Evolutionary conservation across 2,329 filamentous ascomycete species (phyloP), one percentile per base, ranked within the genome.

Genomic region (Cladosporium sp.): DNA sequence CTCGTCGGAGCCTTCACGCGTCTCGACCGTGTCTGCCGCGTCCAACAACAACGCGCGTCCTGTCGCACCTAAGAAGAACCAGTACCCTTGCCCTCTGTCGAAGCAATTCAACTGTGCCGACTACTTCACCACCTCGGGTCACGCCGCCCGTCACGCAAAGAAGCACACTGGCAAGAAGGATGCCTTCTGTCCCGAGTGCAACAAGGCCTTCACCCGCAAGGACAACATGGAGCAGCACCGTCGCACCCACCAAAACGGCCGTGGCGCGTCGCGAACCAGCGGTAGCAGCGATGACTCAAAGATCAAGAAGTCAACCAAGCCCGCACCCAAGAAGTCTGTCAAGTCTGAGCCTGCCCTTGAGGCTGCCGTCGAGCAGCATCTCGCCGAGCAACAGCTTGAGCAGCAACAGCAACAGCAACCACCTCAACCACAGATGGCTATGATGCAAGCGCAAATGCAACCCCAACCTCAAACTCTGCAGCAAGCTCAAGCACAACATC

Each of bases 141-240:
- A 94, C 73, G 90, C 91, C n/a, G 92, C 91, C 51, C 88, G 91
- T 48, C 91, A 94, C 76, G 91, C 90, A 66, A 93, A 93, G 78
- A 93, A 92, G 73, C 91, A 94, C 80, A 92, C 89, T 1, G 89
- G 89, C 58, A 90, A 92, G 78, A 93, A 93, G 80, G 88, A 88
- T 16, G 89, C 92, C 25, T 86, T 88, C 34, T 91, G 85, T 72
- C 80, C 83, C 0, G 89, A 89, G 66, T 93, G 91, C 81, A 85
- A 87, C 77, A 92, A 92, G 80, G 91, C 90, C 73, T 93, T 93
- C 72, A 92, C 90, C 13, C 89, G 91, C 69, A 88, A 89, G 71
- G 91, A 93, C 82, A 93, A 93, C 81, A 93, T 93, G 91, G 92
- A 92, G 82, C 91, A 93, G 79, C 91, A 93, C 73, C 84, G 91